Base-by-base conservation (phyloP, 345 rosid genomes). In the Crucihimalaya himalaica region DNA sequence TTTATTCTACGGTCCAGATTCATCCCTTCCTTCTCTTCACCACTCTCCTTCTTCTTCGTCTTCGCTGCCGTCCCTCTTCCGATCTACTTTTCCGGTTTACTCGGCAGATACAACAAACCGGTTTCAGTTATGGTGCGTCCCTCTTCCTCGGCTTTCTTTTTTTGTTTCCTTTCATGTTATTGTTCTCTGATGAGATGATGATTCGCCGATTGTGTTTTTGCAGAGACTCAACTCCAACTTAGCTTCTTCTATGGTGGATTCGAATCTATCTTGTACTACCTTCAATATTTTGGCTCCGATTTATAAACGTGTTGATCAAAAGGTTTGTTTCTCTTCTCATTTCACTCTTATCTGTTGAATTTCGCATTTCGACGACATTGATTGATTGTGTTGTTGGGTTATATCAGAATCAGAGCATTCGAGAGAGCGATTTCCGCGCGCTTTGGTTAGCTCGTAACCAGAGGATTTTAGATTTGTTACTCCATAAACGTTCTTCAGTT, bases 241-340 rank as follows among this genome's bases (percentile, higher is more conserved):
- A 18, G 83, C 71, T 20, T 51, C 71, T 20, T 56, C 74, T 9
- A 68, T 70, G 78, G 80, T 37, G 11, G 86, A 79, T 20, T 81
- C 81, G 42, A 79, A 76, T 56, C 52, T 90, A 21, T 84, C 97
- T 28, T 90, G 92, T 66, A 91, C 94, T 11, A 91, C 97, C 73
- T 91, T 91, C 80, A 91, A 91, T 65, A 82, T 91, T 47, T 72
- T 91, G 51, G 97, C 97, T 79, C 97, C 97, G 34, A 88, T 87
- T 61, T 91, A 88, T 62, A 91, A 88, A 79, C 82, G 92, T 18
- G 72, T 87, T 28, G 97, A 88, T 68, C 80, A 77, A 15, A 78
- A 84, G 85, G 97, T 86, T 47, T 19, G 1, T 56, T 43, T 15
- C 15, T 34, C 47, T 64, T 53, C 12, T 31, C 8, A 8, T 54